Conservation (phyloP, 495 filamentous ascomycete species). For the Penicillium atrosanguineum region DNA sequence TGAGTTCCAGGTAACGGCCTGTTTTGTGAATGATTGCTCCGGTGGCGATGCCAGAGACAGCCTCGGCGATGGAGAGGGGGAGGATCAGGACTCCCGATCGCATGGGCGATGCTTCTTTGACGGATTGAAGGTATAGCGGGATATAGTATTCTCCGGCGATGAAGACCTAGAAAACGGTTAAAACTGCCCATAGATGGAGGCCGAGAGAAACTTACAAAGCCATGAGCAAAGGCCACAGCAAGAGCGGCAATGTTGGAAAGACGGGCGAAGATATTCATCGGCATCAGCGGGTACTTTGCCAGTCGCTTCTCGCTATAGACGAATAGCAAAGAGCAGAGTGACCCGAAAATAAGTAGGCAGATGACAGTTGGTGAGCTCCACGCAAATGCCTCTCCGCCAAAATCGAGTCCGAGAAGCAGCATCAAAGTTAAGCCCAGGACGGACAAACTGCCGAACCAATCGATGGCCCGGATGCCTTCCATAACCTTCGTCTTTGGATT, state of each 20-base stretch:
- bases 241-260: constrained; percentile 59
- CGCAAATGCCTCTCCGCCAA: constrained; percentile 68
- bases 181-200: background rate
- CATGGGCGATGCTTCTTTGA: constrained; percentile 47
- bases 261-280: constrained; percentile 61
- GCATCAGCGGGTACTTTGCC: constrained; percentile 75
- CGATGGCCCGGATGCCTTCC: constrained; percentile 70
- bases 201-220: constrained; percentile 39
- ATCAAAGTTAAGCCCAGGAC: constrained; percentile 73
- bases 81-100: constrained; percentile 52
- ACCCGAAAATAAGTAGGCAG: constrained; percentile 73
- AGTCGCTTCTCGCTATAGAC: constrained; percentile 65
- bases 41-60: constrained; percentile 43
- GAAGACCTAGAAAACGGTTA: constrained; percentile 34
- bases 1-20: constrained; percentile 57
- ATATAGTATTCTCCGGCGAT: constrained; percentile 57
- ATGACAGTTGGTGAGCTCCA: constrained; percentile 76
- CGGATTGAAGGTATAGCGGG: constrained; percentile 58
- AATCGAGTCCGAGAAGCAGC: constrained; percentile 73
- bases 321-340: constrained; percentile 61
- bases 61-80: constrained; percentile 50
- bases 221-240: constrained; percentile 50
- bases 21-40: constrained; percentile 59
- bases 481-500: constrained; percentile 54
- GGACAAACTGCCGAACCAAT: constrained; percentile 69